These are phyloP conservation scores for Pugionium dolabratum DNA, from an alignment of 345 rosid species.

Conservation along the genomic window DNA sequence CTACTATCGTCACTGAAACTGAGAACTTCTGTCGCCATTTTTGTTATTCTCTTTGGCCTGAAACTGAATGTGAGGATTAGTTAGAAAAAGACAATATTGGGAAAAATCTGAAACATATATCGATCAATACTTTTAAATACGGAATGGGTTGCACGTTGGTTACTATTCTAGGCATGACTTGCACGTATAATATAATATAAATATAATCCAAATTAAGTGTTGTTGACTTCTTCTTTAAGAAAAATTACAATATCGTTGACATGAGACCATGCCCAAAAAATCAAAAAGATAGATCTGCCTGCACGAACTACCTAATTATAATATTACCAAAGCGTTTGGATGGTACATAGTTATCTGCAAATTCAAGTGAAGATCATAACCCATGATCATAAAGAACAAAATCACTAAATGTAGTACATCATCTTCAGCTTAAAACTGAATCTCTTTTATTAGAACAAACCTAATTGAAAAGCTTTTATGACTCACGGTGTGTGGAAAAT, in stretches of 20 bases:
- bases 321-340: background rate
- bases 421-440: too few relatives aligned
- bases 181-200: constrained; percentile 24
- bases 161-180: constrained; percentile 29
- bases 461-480: too few relatives aligned
- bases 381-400: too few relatives aligned
- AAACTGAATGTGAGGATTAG: background rate
- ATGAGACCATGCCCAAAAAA: constrained; percentile 25
- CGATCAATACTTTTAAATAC: constrained; percentile 37
- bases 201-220: background rate
- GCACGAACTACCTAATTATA: constrained; percentile 30
- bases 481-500: too few relatives aligned
- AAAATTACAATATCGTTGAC: constrained; percentile 16
- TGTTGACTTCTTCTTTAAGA: too few relatives aligned
- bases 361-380: too few relatives aligned
- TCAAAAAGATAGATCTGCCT: constrained; percentile 36
- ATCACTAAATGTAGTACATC: too few relatives aligned
- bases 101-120: constrained; percentile 11
- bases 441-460: too few relatives aligned
- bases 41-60: background rate
- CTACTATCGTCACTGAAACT: constrained; percentile 37
- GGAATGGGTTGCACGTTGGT: constrained; percentile 44
- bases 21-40: constrained; percentile 37
- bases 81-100: background rate
- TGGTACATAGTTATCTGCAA: too few relatives aligned